Evolutionary conservation across 768 basidiomycete genomes (phyloP).

Genomic region (Leccinum obscurum): DNA sequence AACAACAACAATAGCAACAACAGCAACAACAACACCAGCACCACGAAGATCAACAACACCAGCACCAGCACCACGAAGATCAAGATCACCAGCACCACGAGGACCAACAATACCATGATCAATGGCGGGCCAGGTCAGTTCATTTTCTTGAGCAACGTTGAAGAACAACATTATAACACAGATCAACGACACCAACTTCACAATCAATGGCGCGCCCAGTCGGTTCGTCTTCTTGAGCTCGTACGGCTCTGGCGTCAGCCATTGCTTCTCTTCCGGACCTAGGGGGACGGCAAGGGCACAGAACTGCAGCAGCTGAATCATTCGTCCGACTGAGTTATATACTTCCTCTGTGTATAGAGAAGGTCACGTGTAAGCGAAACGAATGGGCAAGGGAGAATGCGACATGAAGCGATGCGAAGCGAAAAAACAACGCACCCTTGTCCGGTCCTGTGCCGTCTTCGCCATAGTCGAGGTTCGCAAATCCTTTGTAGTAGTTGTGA

Average conservation of each 20-base stretch:
- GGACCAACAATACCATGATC: too few relatives aligned
- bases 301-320: slow-evolving; percentile 23
- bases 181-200: slow-evolving; percentile 15
- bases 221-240: slow-evolving; percentile 11
- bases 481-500: slow-evolving; percentile 19
- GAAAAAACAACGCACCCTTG: slow-evolving; percentile 5
- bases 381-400: neutral
- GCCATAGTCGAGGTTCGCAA: slow-evolving; percentile 16
- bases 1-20: too few relatives aligned
- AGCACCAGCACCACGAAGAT: too few relatives aligned
- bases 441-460: slow-evolving; percentile 11
- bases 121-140: too few relatives aligned
- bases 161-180: slow-evolving; percentile 1
- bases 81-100: too few relatives aligned
- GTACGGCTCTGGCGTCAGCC: slow-evolving; percentile 15
- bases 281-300: neutral
- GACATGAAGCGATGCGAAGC: too few relatives aligned
- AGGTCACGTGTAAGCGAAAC: neutral
- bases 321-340: slow-evolving; percentile 21
- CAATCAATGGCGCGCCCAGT: slow-evolving; percentile 5
- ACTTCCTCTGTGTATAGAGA: slow-evolving; percentile 21
- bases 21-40: too few relatives aligned
- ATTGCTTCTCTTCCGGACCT: slow-evolving; percentile 1
- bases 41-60: too few relatives aligned
- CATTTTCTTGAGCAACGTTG: too few relatives aligned